Conservation (phyloP, 106 monocot species). For the Posidonia australis region DNA sequence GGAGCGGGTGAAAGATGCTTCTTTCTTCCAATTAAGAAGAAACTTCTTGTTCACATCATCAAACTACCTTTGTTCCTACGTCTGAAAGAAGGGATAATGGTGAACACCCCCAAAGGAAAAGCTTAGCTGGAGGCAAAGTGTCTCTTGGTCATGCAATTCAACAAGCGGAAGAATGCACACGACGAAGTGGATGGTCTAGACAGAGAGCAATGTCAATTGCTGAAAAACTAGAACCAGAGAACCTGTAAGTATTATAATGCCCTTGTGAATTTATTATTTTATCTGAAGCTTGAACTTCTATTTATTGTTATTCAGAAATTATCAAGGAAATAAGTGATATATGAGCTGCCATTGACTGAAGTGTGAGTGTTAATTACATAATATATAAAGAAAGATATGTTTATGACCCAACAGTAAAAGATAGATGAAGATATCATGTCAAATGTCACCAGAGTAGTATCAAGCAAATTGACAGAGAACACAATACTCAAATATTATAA, state of each 20-base stretch:
- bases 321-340: no score
- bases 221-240: constrained; percentile 95
- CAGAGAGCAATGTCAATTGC: constrained; percentile 77
- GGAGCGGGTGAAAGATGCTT: no score
- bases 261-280: neutral
- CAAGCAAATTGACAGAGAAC: no score
- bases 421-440: no score
- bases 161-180: constrained; percentile 47
- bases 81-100: constrained; percentile 28
- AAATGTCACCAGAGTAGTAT: no score
- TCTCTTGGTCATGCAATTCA: constrained; percentile 91
- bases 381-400: no score
- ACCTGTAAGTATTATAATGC: constrained; percentile 55
- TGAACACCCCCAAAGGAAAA: constrained; percentile 27
- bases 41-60: constrained; percentile 27
- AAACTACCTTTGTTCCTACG: neutral
- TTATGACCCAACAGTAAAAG: no score
- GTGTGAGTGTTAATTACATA: no score
- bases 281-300: neutral
- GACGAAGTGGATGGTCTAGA: constrained; percentile 62
- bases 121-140: constrained; percentile 67
- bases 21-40: no score
- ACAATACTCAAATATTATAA: no score
- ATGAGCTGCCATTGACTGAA: no score
- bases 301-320: no score